Evolutionary conservation across 202 grass and related monocot genomes (phyloP), one percentile per base, ranked within the genome.

Genomic region (Brachypodium distachyon): DNA sequence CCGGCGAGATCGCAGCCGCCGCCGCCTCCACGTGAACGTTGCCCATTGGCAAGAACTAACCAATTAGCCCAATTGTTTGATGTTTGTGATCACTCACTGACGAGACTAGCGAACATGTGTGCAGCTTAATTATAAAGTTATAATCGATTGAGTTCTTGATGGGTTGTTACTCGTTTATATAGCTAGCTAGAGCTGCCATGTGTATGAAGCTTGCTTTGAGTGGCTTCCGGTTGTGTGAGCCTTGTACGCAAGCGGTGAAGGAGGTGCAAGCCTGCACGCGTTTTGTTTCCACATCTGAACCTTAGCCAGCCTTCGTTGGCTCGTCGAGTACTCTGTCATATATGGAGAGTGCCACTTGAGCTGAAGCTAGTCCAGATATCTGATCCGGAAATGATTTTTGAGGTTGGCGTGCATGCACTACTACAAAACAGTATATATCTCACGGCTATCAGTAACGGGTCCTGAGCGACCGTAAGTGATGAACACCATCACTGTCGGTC

Each of bases 221-320:
- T 50, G 50, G 38, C 17, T 28, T 61, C 27, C 28, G 67, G 46
- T 21, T 42, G 77, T 4, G 78, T 32, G 58, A 87, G 74, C 18
- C 85, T 87, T 87, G 74, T 43, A 87, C 60, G 85, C 85, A 61
- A 87, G 18, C 50, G 79, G 17, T 72, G 3, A 27, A 65, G 9
- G 23, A n/a, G 56, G 47, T 47, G 78, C 56, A 81, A 58, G 72
- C 22, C 79, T 52, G 40, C 79, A 82, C 57, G n/a, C n/a, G 58
- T 78, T 87, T 87, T 27, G 40, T 27, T 78, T 22, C 58, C 57
- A 59, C 65, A 27, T 66, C 32, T 39, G 29, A 69, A 61, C 21
- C 63, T 59, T n/a, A n/a, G n/a, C n/a, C n/a, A n/a, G n/a, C n/a
- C 39, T 63, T 81, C 12, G 10, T 55, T n/a, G 43, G 60, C 18